Evolutionary conservation across 768 basidiomycete genomes (phyloP).

Genomic region (Dioszegia hungarica): DNA sequence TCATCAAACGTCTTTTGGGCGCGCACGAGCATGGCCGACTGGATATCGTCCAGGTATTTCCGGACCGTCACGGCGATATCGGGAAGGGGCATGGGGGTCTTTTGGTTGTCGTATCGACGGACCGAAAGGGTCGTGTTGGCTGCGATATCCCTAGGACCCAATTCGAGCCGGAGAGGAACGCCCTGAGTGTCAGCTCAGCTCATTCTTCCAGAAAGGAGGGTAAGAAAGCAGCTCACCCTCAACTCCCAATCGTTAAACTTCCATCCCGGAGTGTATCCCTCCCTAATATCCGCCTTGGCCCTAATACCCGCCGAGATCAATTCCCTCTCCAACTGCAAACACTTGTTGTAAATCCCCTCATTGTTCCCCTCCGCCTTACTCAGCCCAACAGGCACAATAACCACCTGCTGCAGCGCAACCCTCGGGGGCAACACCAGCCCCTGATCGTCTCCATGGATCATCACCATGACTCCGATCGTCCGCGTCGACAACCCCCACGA

Average conservation of each 20-base stretch:
- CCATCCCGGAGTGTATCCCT: conserved; percentile 95
- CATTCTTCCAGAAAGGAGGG: background rate
- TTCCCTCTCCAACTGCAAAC: conserved; percentile 68
- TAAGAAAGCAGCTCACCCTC: conserved; percentile 57
- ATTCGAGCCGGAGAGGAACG: conserved; percentile 92
- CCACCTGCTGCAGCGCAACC: conserved; percentile 85
- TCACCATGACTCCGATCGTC: conserved; percentile 96
- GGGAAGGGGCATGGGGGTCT: conserved; percentile 56
- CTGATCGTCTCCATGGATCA: conserved; percentile 97
- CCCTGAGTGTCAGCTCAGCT: conserved; percentile 55
- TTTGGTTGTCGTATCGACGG: conserved; percentile 71
- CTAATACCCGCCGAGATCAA: conserved; percentile 70
- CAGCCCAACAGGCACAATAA: conserved; percentile 90
- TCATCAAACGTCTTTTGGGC: conserved; percentile 71
- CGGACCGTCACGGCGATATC: conserved; percentile 57
- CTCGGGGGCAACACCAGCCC: conserved; percentile 95
- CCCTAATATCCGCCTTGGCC: conserved; percentile 84
- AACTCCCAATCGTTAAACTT: conserved; percentile 99
- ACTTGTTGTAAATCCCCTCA: conserved; percentile 65
- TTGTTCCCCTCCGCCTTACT: conserved; percentile 57
- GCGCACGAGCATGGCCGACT: conserved; percentile 75
- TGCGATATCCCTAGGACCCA: conserved; percentile 86
- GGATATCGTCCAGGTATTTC: conserved; percentile 74
- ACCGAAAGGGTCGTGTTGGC: conserved; percentile 72
- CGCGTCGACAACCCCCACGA: conserved; percentile 98